phyloP scores from a whole-genome alignment of 2,329 filamentous ascomycete species.

The Colletotrichum limetticola region DNA sequence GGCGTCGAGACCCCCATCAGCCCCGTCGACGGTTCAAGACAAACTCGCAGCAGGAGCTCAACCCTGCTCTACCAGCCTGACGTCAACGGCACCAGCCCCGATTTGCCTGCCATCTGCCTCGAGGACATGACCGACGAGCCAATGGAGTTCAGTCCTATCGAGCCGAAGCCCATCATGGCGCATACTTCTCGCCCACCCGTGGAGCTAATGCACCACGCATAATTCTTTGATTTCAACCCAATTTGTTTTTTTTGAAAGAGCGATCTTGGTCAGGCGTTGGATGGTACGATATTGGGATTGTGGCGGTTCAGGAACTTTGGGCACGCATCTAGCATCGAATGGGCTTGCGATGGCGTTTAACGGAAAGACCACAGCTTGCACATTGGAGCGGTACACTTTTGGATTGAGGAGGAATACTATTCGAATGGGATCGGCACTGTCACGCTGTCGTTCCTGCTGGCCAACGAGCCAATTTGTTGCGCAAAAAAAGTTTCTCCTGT shows the following conservation, averaged over 20 bases:
- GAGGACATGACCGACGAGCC: constrained; percentile 73
- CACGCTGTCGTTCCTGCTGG: constrained; percentile 23
- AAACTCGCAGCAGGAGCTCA: constrained; percentile 68
- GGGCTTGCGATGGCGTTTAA: constrained; percentile 29
- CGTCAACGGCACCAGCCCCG: constrained; percentile 60
- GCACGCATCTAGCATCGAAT: constrained; percentile 24
- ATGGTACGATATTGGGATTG: constrained; percentile 1
- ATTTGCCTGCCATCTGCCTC: constrained; percentile 72
- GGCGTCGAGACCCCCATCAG: constrained; percentile 48
- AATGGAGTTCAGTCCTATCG: constrained; percentile 54
- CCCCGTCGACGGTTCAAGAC: constrained; percentile 52
- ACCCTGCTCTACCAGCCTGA: constrained; percentile 74
- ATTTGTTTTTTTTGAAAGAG: constrained; percentile 7
- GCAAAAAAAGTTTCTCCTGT: constrained; percentile 16
- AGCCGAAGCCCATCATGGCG: constrained; percentile 62
- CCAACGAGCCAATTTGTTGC: background rate
- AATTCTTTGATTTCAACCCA: constrained; percentile 25
- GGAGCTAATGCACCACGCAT: constrained; percentile 65
- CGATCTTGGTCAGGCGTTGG: constrained; percentile 29
- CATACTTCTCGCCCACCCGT: constrained; percentile 73
- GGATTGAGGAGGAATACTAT: background rate
- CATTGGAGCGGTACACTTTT: background rate
- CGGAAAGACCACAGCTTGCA: constrained; percentile 14
- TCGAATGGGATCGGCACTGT: background rate
- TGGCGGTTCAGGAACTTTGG: background rate